Conservation (phyloP, 257 asterid species). For the Jaltomata sinuosa region DNA sequence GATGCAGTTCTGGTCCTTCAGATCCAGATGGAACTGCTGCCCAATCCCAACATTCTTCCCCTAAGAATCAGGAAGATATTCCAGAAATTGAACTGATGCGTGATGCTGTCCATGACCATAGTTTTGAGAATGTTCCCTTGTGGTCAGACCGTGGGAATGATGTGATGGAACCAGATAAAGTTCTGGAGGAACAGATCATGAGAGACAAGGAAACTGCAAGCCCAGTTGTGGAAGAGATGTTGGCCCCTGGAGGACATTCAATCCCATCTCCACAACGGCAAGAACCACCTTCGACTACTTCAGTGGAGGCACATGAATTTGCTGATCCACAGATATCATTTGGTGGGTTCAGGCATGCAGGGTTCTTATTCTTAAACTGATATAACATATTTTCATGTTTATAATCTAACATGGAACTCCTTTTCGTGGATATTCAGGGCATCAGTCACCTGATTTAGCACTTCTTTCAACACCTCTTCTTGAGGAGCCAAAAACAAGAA, state of each 20-base stretch:
- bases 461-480: slow-evolving; percentile 39
- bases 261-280: slow-evolving; percentile 28
- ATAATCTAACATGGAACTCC: not conserved
- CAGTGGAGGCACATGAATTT: slow-evolving; percentile 17
- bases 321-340: slow-evolving; percentile 19
- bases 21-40: slow-evolving; percentile 17
- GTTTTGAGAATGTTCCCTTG: slow-evolving; percentile 24
- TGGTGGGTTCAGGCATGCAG: slow-evolving; percentile 34
- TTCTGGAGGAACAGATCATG: slow-evolving; percentile 46
- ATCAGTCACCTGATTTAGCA: slow-evolving; percentile 35
- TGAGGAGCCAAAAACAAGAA: slow-evolving; percentile 17
- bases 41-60: slow-evolving; percentile 14
- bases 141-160: slow-evolving; percentile 36
- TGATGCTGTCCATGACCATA: slow-evolving; percentile 32
- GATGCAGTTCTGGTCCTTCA: slow-evolving; percentile 39
- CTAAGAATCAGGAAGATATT: slow-evolving; percentile 10
- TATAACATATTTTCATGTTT: not conserved
- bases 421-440: slow-evolving; percentile 21
- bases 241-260: slow-evolving; percentile 24
- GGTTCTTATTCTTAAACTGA: not conserved
- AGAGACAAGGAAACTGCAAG: slow-evolving; percentile 29
- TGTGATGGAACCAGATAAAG: slow-evolving; percentile 44
- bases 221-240: slow-evolving; percentile 27
- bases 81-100: slow-evolving; percentile 51
- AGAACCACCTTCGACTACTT: slow-evolving; percentile 20